These are phyloP conservation scores for Collybiopsis confluens DNA, from an alignment of 768 basidiomycete species.

Conservation along the genomic window DNA sequence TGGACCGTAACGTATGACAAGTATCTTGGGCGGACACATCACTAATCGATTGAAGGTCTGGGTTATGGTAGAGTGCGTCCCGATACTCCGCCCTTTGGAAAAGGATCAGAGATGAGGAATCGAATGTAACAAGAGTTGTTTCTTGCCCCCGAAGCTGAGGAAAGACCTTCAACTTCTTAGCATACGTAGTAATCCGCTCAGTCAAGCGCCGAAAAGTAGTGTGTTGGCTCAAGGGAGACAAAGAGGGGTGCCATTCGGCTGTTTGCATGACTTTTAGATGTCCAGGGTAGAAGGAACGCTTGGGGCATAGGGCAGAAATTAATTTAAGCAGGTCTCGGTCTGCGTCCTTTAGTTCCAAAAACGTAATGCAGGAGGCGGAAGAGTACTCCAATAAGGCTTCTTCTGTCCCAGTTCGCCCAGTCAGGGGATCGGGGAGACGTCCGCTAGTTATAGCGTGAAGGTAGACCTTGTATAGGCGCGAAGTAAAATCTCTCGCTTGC, in stretches of 20 bases:
- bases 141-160: neutral
- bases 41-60: neutral
- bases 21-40: neutral
- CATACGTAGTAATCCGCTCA: slow-evolving; percentile 15
- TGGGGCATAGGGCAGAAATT: slow-evolving; percentile 22
- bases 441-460: slow-evolving; percentile 34
- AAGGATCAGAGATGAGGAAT: slow-evolving; percentile 12
- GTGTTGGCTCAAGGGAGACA: slow-evolving; percentile 15
- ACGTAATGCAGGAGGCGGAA: slow-evolving; percentile 24
- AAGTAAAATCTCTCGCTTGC: slow-evolving; percentile 21
- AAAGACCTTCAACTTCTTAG: slow-evolving; percentile 12
- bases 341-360: slow-evolving; percentile 20
- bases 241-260: slow-evolving; percentile 20
- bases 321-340: slow-evolving; percentile 18
- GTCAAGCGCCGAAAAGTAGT: slow-evolving; percentile 14
- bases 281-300: slow-evolving; percentile 23
- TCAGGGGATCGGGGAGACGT: slow-evolving; percentile 29
- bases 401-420: slow-evolving; percentile 29
- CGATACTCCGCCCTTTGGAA: slow-evolving; percentile 16
- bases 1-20: neutral
- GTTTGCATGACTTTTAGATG: slow-evolving; percentile 24
- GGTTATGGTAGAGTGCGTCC: slow-evolving; percentile 12
- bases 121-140: neutral
- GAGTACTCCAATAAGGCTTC: slow-evolving; percentile 27
- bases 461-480: slow-evolving; percentile 24